Evolutionary conservation across 2,329 filamentous ascomycete species (phyloP), one percentile per base, ranked within the genome.

Genomic region (Claviceps sp.): DNA sequence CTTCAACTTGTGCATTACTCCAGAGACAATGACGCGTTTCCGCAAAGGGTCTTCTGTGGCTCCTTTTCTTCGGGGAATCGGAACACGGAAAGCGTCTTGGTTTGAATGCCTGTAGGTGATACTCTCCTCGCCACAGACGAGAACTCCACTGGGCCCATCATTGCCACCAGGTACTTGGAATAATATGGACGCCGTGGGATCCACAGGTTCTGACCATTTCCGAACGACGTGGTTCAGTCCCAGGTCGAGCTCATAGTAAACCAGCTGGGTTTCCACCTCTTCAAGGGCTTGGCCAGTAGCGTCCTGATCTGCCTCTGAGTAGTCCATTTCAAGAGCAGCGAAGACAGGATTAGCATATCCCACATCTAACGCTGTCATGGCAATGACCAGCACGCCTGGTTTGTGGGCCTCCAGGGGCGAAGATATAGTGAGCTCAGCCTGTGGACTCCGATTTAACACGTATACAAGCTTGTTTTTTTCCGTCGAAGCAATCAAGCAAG

Each of bases 401-500:
- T 93, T 95, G 69, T 98, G 91, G 2, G 93, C 94, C 69, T 98
- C 94, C 17, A 98, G 77, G 0, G 93, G 93, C 14, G 93, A 98
- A 5, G 93, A 98, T 49, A 98, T 98, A 42, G 90, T 94, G 61
- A 98, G 80, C 67, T 95, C 88, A 17, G 90, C 90, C 68, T 97
- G 88, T 3, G 89, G 80, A 70, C 95, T 95, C 58, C 94, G 85
- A 68, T 97, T 97, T 59, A 98, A 77, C 62, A 98, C 91, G 70
- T 98, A 99, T 59, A 98, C 93, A 52, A 99, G 85, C 73, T 98
- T 98, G 73, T 97, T 98, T 78, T 98, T 98, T 72, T 99, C 94
- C 51, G 91, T 78, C 5, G 90, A 91, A 9, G 93, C 89, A 55
- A 97, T 87, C 64, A 99, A 77, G 64, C 91, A 95, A 51, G 94